phyloP scores from a whole-genome alignment of 441 rosid species.

The California macrophylla region DNA sequence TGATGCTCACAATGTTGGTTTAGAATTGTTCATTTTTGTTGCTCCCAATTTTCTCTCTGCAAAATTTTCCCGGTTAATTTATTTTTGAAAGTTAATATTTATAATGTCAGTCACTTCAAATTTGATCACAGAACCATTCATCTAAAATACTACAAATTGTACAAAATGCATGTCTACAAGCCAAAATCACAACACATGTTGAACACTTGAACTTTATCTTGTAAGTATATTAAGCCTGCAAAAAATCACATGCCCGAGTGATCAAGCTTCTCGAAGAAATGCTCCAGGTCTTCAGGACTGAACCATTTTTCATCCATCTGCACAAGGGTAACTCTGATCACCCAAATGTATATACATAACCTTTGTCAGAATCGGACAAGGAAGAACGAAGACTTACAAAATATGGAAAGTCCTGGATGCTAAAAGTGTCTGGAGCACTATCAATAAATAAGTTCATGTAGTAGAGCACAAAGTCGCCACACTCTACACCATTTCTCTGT shows the following conservation, averaged over 20 bases:
- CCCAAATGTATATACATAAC: neutral
- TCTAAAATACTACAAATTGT: neutral
- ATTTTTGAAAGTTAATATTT: too few relatives aligned
- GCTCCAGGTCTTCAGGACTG: constrained; percentile 33
- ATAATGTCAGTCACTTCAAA: too few relatives aligned
- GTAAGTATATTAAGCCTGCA: neutral
- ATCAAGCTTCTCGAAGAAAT: constrained; percentile 39
- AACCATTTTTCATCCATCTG: constrained; percentile 86
- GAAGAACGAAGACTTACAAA: constrained; percentile 42
- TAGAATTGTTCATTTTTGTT: too few relatives aligned
- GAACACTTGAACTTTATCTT: neutral
- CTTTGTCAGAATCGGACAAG: neutral
- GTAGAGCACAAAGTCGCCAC: constrained; percentile 76
- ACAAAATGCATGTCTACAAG: too few relatives aligned
- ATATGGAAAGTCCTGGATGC: constrained; percentile 35
- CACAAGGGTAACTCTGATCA: constrained; percentile 11
- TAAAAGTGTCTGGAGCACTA: constrained; percentile 48
- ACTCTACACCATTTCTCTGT: constrained; percentile 62
- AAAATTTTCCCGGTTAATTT: too few relatives aligned
- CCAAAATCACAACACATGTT: neutral
- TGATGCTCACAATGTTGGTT: too few relatives aligned
- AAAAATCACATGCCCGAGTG: constrained; percentile 12
- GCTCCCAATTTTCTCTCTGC: too few relatives aligned
- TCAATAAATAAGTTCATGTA: constrained; percentile 53
- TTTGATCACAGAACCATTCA: neutral